These are phyloP conservation scores for Colletotrichum echinochloae DNA, from an alignment of 2,329 filamentous ascomycete genomes.

Conservation along the genomic window DNA sequence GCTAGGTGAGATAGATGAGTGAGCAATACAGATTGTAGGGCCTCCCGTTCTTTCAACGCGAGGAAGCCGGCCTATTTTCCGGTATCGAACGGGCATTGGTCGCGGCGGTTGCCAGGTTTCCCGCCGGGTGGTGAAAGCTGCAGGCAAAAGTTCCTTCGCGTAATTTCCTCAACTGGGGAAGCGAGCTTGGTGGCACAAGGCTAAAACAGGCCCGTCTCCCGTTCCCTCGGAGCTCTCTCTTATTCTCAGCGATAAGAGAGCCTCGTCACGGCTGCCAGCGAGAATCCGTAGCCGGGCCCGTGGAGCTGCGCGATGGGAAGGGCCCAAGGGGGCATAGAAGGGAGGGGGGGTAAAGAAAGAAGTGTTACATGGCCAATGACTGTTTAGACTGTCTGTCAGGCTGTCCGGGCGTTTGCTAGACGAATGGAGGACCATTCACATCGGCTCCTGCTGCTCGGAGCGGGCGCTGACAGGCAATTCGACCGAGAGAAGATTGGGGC, in stretches of 20 bases:
- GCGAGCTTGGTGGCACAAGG: slow-evolving; percentile 47
- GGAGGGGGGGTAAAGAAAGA: slow-evolving; percentile 7
- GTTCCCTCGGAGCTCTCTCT: slow-evolving; percentile 26
- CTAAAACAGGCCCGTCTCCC: slow-evolving; percentile 40
- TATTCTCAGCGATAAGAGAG: slow-evolving; percentile 36
- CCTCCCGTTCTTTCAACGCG: slow-evolving; percentile 8
- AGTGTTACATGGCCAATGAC: slow-evolving; percentile 38
- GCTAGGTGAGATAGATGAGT: neutral
- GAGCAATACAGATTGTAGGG: neutral
- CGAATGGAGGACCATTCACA: slow-evolving; percentile 37
- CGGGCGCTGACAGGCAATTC: slow-evolving; percentile 37
- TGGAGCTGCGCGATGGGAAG: slow-evolving; percentile 34
- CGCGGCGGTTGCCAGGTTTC: slow-evolving; percentile 50
- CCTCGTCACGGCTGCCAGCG: slow-evolving; percentile 12
- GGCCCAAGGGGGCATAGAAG: slow-evolving; percentile 1
- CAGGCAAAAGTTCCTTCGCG: slow-evolving; percentile 57
- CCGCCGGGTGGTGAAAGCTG: slow-evolving; percentile 48
- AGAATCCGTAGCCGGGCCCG: slow-evolving; percentile 28
- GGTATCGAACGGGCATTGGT: slow-evolving; percentile 42
- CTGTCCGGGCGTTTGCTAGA: slow-evolving; percentile 38
- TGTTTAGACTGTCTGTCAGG: slow-evolving; percentile 16
- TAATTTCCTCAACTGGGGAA: slow-evolving; percentile 52
- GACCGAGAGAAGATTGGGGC: slow-evolving; percentile 30
- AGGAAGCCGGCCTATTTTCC: slow-evolving; percentile 36
- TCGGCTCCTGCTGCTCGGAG: slow-evolving; percentile 26